Evolutionary conservation across 805 yeast species (phyloP), one percentile per base, ranked within the genome.

Genomic region (Ogataea nakhonphanomensis): DNA sequence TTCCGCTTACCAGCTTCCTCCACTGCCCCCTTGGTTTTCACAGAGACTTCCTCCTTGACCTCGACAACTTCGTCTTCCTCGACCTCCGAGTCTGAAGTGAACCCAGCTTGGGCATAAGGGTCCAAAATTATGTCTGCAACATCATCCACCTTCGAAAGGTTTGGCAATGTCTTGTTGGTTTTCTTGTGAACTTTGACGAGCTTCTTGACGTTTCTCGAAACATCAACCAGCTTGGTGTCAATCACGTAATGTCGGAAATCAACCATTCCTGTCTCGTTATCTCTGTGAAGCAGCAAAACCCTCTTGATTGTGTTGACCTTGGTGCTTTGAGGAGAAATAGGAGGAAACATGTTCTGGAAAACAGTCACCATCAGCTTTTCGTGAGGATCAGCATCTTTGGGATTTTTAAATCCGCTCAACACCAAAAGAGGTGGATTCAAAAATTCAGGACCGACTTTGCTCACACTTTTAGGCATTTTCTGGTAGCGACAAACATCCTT

Each of bases 261-360:
- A 39, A 93, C 81, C 25, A 71, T 73, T 6, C 84, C 90, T 2
- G 87, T 77, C 43, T 76, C 79, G 23, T 73, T 69, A 56, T 81
- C 84, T 55, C 81, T 84, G 60, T 84, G 82, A 41, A 93, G 66
- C 76, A 93, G 74, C 54, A 93, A 67, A 14, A 93, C 98, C 56
- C 99, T 74, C 54, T 79, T 83, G 39, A 93, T 89, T 1, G 84
- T 69, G 33, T 70, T 67, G 25, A 93, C 81, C 49, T 80, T 80
- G 13, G 95, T 84, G 42, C 70, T 66, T 49, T 87, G 87, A 3
- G 96, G 97, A 44, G 88, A 83, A 50, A 93, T 82, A 14, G 99
- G 87, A 6, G 99, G 99, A 62, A 91, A 87, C 78, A 93, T 79
- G 66, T 88, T 89, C 65, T 93, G 99, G 67, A 93, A 87, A 69